These are phyloP conservation scores for Diaporthe sp. DNA, from an alignment of 2,329 filamentous ascomycete genomes.

Conservation along the genomic window DNA sequence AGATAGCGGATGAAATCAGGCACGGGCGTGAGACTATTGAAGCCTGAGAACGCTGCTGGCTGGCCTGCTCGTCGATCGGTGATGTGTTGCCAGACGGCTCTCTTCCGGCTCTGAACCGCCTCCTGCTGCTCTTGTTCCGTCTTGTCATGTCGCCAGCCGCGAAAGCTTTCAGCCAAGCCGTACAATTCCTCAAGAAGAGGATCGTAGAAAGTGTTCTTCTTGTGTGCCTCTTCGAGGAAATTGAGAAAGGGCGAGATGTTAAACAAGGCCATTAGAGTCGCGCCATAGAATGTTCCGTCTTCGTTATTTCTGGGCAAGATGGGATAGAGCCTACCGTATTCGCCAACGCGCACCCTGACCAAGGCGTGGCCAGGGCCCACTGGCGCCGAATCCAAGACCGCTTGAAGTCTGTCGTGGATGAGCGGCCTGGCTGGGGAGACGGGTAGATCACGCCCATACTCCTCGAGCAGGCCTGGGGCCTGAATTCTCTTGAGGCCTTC, in stretches of 20 bases:
- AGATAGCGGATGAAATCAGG: neutral
- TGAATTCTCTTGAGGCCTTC: neutral
- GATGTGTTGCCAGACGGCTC: neutral
- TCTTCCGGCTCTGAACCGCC: neutral
- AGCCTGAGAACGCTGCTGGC: neutral
- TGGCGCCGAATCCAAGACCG: neutral
- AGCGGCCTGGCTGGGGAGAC: neutral
- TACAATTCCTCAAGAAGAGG: neutral
- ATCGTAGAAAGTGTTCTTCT: neutral
- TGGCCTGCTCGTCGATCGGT: neutral
- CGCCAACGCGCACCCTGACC: neutral
- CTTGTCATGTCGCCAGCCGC: accelerated
- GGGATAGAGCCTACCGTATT: neutral
- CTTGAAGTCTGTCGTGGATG: neutral
- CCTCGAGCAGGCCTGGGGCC: neutral
- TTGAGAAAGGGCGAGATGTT: conserved; percentile 2
- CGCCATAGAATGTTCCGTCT: neutral
- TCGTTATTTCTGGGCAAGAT: neutral
- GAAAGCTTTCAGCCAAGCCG: neutral
- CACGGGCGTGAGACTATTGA: too few species aligned
- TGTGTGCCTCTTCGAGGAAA: neutral
- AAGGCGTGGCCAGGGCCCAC: neutral
- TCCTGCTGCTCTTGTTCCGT: neutral
- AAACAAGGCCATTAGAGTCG: conserved; percentile 16
- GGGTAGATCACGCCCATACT: neutral